Percentiles rank a stretch among this genome's conserved stretches.
Evolutionary conservation across 2,329 filamentous ascomycete genomes (phyloP).

Genomic region (Penicillium sclerotiorum): DNA sequence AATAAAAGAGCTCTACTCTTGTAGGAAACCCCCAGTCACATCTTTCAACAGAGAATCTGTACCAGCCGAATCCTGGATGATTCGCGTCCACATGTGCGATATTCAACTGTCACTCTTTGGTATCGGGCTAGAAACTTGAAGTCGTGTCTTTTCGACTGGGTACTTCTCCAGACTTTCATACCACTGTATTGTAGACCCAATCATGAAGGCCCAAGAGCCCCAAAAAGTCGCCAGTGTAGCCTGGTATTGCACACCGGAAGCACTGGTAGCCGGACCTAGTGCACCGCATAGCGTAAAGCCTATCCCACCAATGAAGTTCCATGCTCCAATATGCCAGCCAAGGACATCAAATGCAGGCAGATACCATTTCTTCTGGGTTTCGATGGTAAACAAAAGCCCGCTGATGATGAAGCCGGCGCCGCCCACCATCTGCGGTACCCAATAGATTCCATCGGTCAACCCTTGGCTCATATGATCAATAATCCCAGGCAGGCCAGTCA

Average conservation of each 20-base stretch:
- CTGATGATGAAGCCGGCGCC: constrained; percentile 64
- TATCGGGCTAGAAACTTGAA: background rate
- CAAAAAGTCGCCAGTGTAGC: constrained; percentile 51
- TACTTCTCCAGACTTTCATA: constrained; percentile 53
- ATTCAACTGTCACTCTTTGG: constrained; percentile 1
- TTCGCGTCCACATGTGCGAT: too few species aligned
- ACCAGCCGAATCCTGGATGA: too few species aligned
- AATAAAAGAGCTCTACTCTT: too few species aligned
- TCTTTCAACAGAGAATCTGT: too few species aligned
- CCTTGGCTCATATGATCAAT: constrained; percentile 52
- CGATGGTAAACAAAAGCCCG: constrained; percentile 64
- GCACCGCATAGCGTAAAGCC: constrained; percentile 66
- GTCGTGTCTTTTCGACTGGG: constrained; percentile 59
- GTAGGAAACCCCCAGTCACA: too few species aligned
- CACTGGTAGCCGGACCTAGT: constrained; percentile 52
- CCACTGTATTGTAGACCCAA: constrained; percentile 53
- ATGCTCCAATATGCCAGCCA: constrained; percentile 69
- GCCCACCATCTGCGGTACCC: constrained; percentile 65
- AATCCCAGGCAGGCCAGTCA: constrained; percentile 63
- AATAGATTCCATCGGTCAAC: constrained; percentile 59
- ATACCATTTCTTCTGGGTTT: constrained; percentile 67
- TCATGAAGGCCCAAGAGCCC: constrained; percentile 46
- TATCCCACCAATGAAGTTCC: constrained; percentile 66
- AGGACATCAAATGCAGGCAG: constrained; percentile 58
- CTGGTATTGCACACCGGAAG: constrained; percentile 51